phyloP scores from a whole-genome alignment of 2,329 filamentous ascomycete genomes.

The Verticillium klebahnii region DNA sequence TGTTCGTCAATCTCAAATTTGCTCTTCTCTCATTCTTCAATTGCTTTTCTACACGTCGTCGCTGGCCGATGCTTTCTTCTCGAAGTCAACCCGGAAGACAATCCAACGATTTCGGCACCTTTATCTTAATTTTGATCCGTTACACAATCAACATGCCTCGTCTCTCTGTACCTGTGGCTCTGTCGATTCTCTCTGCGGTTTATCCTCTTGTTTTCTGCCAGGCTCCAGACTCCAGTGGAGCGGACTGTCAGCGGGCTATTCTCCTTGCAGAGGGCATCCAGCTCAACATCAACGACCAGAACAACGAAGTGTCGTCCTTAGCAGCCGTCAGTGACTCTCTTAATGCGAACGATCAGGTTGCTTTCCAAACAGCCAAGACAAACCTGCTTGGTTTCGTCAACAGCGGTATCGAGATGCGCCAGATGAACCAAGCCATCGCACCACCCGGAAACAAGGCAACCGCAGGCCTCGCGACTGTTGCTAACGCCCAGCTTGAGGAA shows the following conservation, averaged over 20 bases:
- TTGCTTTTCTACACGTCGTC: not conserved
- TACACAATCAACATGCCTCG: not conserved
- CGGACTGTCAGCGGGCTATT: slow-evolving; percentile 2
- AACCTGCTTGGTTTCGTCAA: slow-evolving; percentile 11
- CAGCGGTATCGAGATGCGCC: slow-evolving; percentile 11
- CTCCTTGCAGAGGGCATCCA: slow-evolving; percentile 10
- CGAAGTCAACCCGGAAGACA: not conserved
- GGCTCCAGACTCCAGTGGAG: not conserved
- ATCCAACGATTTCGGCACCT: not conserved
- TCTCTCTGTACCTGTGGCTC: not conserved
- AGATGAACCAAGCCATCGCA: slow-evolving; percentile 10
- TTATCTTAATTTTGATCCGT: not conserved
- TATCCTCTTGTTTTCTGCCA: not conserved
- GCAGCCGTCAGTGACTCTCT: slow-evolving; percentile 8
- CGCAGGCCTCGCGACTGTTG: slow-evolving; percentile 9
- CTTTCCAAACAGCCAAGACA: slow-evolving; percentile 12
- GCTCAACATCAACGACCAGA: slow-evolving; percentile 10
- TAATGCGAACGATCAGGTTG: slow-evolving; percentile 7
- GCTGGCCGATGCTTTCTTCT: not conserved
- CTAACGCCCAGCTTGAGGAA: slow-evolving; percentile 9
- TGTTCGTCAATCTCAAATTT: not conserved
- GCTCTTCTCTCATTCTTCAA: not conserved
- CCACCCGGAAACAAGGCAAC: slow-evolving; percentile 8
- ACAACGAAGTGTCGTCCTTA: slow-evolving; percentile 7
- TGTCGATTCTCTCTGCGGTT: not conserved